A percentile compares a stretch with the other conserved stretches of the same genome.
phyloP scores from a whole-genome alignment of 108 stramenopile genomes.

The Craspedostauros australis region DNA sequence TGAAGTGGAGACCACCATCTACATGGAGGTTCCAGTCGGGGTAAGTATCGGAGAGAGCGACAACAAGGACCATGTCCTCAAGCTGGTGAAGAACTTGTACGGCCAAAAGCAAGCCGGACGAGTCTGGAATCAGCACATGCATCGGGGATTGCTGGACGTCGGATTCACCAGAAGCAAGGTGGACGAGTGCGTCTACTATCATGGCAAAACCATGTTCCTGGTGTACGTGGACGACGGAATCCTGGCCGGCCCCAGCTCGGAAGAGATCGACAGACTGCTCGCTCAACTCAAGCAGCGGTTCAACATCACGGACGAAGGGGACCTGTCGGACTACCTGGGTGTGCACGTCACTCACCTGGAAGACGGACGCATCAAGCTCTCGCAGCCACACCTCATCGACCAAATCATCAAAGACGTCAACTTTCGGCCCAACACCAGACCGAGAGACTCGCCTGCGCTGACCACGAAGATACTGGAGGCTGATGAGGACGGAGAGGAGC shows the following conservation, averaged over 20 bases:
- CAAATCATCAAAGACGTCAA: conserved; percentile 1
- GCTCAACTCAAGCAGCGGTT: conserved; percentile 6
- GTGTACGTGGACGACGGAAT: conserved; percentile 41
- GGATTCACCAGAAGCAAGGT: conserved; percentile 27
- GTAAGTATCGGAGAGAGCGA: conserved; percentile 2
- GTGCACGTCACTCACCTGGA: conserved; percentile 22
- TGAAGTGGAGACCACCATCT: conserved; percentile 18
- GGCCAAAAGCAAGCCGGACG: conserved; percentile 35
- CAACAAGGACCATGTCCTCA: conserved; percentile 11
- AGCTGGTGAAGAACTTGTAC: conserved; percentile 29
- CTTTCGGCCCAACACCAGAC: too few species aligned
- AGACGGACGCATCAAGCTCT: neutral
- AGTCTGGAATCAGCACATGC: conserved; percentile 31
- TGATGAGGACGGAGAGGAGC: neutral
- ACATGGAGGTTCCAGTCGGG: conserved; percentile 26
- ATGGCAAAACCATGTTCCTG: conserved; percentile 26
- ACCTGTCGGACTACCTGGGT: conserved; percentile 27
- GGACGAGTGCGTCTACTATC: conserved; percentile 48
- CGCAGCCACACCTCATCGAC: conserved; percentile 9
- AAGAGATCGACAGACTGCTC: conserved; percentile 14
- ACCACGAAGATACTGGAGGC: too few species aligned
- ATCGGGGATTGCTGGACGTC: conserved; percentile 2
- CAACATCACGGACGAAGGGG: conserved; percentile 26
- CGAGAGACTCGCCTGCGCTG: too few species aligned
- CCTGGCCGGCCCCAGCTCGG: conserved; percentile 15